Percentiles rank a stretch among this genome's conserved stretches.
Evolutionary conservation across 371 early-diverging fungal species (phyloP).

Genomic region (Lichtheimia ornata): DNA sequence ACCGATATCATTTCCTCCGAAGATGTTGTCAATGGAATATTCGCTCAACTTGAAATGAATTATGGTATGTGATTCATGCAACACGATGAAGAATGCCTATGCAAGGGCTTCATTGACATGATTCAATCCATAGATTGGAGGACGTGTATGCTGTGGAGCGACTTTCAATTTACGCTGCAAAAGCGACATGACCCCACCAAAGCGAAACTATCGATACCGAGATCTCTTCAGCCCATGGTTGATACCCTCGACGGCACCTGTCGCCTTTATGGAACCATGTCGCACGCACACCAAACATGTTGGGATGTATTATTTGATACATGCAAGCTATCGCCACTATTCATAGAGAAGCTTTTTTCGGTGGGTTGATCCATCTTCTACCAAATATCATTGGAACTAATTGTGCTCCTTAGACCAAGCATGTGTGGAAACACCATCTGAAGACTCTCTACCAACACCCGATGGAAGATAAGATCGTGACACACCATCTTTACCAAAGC

Average conservation of each 20-base stretch:
- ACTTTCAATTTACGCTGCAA: conserved; percentile 1
- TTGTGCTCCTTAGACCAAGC: conserved; percentile 1
- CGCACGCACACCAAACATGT: background rate
- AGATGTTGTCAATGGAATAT: background rate
- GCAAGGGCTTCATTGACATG: conserved; percentile 1
- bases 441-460: conserved; percentile 29
- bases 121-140: conserved; percentile 17
- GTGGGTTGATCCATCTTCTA: conserved; percentile 1
- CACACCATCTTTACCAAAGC: conserved; percentile 11
- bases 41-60: background rate
- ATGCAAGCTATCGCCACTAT: conserved; percentile 21
- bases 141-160: conserved; percentile 25
- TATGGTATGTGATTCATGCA: background rate
- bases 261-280: background rate
- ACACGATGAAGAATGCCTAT: conserved; percentile 4
- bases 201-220: background rate
- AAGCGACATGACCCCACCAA: background rate
- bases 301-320: conserved; percentile 23
- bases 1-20: no score
- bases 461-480: conserved; percentile 13
- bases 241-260: conserved; percentile 1
- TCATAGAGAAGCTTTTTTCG: conserved; percentile 20
- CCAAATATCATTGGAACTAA: no score
- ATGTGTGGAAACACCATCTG: conserved; percentile 25
- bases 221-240: background rate